Percentiles rank a stretch among this genome's conserved stretches.
Conservation (phyloP, 2,329 filamentous ascomycete species). For the Diaporthe citriasiana region DNA sequence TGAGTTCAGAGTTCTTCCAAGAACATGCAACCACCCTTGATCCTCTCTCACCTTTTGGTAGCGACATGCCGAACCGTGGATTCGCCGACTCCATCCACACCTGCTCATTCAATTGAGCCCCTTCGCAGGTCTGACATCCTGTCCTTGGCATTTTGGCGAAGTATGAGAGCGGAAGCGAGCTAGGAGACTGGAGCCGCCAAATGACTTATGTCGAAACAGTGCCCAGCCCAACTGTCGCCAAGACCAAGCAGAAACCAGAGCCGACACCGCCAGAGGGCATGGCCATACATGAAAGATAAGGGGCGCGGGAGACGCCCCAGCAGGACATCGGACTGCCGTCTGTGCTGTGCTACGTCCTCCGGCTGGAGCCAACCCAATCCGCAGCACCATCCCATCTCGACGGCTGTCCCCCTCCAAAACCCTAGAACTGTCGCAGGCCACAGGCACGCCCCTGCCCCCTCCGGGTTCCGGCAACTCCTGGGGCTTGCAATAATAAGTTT, state of each 20-base stretch:
- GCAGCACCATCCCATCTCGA: conserved; percentile 24
- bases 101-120: conserved; percentile 11
- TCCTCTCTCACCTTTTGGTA: not conserved
- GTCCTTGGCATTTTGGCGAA: conserved; percentile 24
- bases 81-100: not conserved
- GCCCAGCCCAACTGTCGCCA: conserved; percentile 20
- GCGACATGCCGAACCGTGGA: not conserved
- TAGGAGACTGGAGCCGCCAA: conserved; percentile 5
- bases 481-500: not conserved
- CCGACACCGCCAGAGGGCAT: conserved; percentile 15
- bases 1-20: conserved; percentile 3
- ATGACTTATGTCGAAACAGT: conserved; percentile 31
- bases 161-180: conserved; percentile 5
- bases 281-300: not conserved
- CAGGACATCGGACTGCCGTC: conserved; percentile 14
- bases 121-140: not conserved
- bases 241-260: conserved; percentile 29
- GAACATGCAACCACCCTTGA: conserved; percentile 11
- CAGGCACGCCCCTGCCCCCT: conserved; percentile 3
- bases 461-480: conserved; percentile 17
- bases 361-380: conserved; percentile 11
- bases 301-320: not conserved
- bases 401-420: conserved; percentile 12
- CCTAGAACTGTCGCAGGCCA: conserved; percentile 26
- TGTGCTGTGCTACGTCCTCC: not conserved